Evolutionary conservation across 225 moss, liverwort and hornwort genomes (phyloP).

Genomic region (Marchantia paleacea): DNA sequence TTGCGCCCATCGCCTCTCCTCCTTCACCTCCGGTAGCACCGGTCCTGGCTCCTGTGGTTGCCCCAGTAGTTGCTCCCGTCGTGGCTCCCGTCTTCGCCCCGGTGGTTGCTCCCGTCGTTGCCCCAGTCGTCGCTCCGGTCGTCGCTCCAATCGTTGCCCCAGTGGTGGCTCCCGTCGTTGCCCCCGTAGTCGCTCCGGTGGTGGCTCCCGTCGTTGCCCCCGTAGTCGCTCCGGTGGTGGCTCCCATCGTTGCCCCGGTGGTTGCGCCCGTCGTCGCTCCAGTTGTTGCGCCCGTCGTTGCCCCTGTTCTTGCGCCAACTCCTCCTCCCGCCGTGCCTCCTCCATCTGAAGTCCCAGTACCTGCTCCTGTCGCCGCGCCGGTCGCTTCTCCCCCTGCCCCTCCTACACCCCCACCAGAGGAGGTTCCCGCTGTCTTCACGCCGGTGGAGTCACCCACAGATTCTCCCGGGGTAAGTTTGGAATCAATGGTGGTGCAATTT

Average conservation of each 20-base stretch:
- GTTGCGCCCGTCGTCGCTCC: neutral
- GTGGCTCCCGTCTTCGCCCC: neutral
- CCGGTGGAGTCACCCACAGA: neutral
- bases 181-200: neutral
- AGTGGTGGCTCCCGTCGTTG: neutral
- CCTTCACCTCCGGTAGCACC: neutral
- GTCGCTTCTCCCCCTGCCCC: neutral
- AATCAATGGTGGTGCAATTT: too few relatives aligned
- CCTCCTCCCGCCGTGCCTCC: neutral
- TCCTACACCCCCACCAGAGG: neutral
- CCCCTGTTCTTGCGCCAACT: neutral
- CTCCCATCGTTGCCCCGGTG: neutral
- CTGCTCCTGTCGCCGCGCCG: neutral
- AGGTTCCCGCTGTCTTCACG: neutral
- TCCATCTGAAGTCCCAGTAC: neutral
- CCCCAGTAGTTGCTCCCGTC: neutral
- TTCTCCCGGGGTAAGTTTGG: neutral
- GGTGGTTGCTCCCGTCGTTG: neutral
- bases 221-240: neutral
- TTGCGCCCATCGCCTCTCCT: too few relatives aligned
- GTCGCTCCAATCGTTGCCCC: neutral
- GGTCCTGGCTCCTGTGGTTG: neutral
- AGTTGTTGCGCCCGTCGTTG: neutral
- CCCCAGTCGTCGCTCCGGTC: neutral
- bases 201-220: neutral